These are phyloP conservation scores for Chalciporus chontae DNA, from an alignment of 768 basidiomycete genomes.

Conservation along the genomic window DNA sequence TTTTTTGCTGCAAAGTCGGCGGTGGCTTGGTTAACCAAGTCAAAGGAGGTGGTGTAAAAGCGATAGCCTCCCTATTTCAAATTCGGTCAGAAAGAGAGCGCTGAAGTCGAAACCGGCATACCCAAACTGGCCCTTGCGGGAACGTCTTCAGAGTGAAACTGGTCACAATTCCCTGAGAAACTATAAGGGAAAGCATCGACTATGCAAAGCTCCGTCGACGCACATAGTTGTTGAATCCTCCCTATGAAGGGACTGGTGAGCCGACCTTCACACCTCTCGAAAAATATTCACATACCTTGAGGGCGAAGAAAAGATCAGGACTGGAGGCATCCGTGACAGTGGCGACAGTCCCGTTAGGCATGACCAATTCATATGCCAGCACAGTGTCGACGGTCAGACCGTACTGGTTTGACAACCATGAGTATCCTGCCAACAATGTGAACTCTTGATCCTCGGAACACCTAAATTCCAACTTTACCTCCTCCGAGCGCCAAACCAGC, in stretches of 20 bases:
- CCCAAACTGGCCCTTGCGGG: slow-evolving; percentile 60
- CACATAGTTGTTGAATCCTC: slow-evolving; percentile 62
- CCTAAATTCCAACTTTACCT: slow-evolving; percentile 3
- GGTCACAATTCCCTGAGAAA: slow-evolving; percentile 53
- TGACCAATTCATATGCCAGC: slow-evolving; percentile 52
- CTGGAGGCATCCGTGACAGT: slow-evolving; percentile 30
- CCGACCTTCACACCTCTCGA: too few relatives aligned
- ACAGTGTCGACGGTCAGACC: slow-evolving; percentile 58
- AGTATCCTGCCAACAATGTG: slow-evolving; percentile 25
- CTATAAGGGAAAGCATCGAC: background rate
- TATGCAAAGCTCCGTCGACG: background rate
- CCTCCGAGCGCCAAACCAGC: slow-evolving; percentile 58
- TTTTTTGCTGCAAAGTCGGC: slow-evolving; percentile 19
- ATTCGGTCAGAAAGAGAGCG: background rate
- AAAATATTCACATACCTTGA: slow-evolving; percentile 32
- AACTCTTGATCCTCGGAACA: too few relatives aligned
- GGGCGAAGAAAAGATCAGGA: slow-evolving; percentile 41
- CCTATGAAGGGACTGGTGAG: slow-evolving; percentile 31
- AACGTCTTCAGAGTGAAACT: slow-evolving; percentile 50
- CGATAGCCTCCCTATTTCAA: slow-evolving; percentile 42
- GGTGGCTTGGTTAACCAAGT: slow-evolving; percentile 15
- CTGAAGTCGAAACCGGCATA: slow-evolving; percentile 24
- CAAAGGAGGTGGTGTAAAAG: background rate
- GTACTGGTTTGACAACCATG: slow-evolving; percentile 50
- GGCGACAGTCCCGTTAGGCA: slow-evolving; percentile 39